Evolutionary conservation across 176 grass and related monocot genomes (phyloP).

Genomic region (Musa troglodytarum): DNA sequence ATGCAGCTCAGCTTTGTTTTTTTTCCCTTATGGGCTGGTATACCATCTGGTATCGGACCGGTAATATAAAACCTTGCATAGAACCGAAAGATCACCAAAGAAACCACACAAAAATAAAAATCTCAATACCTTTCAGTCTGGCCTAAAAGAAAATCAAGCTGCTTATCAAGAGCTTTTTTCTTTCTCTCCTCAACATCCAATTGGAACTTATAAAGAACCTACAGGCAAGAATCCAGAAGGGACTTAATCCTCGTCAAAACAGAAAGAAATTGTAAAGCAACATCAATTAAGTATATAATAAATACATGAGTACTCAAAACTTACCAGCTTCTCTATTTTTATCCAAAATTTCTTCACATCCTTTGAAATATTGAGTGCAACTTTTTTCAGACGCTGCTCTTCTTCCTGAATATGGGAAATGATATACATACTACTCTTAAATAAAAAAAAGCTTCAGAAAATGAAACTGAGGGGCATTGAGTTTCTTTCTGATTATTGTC

Average conservation of each 20-base stretch:
- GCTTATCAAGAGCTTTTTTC: slow-evolving; percentile 89
- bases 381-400: slow-evolving; percentile 81
- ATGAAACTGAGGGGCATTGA: background rate
- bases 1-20: no score
- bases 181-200: slow-evolving; percentile 88
- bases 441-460: background rate
- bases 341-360: slow-evolving; percentile 99
- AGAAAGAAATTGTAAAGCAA: slow-evolving; percentile 9
- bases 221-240: slow-evolving; percentile 10
- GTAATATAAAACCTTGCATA: background rate
- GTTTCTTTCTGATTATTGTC: background rate
- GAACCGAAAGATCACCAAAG: background rate
- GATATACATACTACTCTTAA: background rate
- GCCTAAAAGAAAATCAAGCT: slow-evolving; percentile 95
- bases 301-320: slow-evolving; percentile 9
- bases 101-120: background rate
- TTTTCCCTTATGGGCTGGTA: no score
- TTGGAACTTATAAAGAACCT: slow-evolving; percentile 98
- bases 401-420: slow-evolving; percentile 49
- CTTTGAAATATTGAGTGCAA: slow-evolving; percentile 93
- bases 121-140: slow-evolving; percentile 84
- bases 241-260: slow-evolving; percentile 5
- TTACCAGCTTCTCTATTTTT: slow-evolving; percentile 96
- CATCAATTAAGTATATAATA: background rate
- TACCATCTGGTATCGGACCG: no score